These are phyloP conservation scores for Solanum piurae DNA, from an alignment of 257 asterid genomes.

Conservation along the genomic window DNA sequence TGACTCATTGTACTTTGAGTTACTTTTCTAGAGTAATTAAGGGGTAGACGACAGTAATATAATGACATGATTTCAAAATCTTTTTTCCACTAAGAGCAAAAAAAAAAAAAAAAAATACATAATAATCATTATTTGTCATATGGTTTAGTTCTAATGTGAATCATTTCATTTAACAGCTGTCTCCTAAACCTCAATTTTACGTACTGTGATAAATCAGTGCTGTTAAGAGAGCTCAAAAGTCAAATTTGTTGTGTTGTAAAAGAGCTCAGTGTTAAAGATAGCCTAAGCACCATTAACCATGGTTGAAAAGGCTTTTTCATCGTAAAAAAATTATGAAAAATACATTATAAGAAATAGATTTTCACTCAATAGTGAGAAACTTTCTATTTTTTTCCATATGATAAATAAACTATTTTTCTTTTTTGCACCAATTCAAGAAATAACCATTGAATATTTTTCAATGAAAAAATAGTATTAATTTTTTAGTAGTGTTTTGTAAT, in stretches of 20 bases:
- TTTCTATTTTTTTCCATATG: no score
- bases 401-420: no score
- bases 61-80: background rate
- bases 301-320: background rate
- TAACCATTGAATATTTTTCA: no score
- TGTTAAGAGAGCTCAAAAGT: background rate
- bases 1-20: background rate
- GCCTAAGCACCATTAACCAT: background rate
- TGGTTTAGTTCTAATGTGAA: background rate
- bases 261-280: background rate
- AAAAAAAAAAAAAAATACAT: background rate
- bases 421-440: no score
- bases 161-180: background rate
- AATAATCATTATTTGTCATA: background rate
- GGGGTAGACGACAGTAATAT: background rate
- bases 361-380: no score
- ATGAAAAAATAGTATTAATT: no score
- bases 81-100: background rate
- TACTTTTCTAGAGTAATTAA: background rate
- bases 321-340: no score
- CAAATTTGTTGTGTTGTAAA: background rate
- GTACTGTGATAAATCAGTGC: background rate
- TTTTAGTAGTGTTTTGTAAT: background rate
- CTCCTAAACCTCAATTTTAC: background rate
- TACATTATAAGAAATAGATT: no score